Evolutionary conservation across 306 rosid species (phyloP).

Genomic region (Parietaria judaica): DNA sequence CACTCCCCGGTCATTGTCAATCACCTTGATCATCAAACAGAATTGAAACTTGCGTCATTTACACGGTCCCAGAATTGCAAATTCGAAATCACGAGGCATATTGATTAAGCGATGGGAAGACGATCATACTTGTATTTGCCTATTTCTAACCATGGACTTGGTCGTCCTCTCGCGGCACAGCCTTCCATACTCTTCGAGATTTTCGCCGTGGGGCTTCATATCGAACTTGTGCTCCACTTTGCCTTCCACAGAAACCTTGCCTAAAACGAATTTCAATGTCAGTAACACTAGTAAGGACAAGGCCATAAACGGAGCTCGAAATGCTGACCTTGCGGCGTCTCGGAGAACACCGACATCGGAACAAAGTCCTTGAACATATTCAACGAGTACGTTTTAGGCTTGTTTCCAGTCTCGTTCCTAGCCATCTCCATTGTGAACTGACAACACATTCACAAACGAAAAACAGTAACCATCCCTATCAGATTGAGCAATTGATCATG

Average conservation of each 20-base stretch:
- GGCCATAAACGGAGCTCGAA: too few relatives aligned
- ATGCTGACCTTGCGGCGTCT: conserved; percentile 73
- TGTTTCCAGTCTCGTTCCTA: conserved; percentile 44
- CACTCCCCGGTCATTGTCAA: conserved; percentile 80
- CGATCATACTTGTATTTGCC: conserved; percentile 73
- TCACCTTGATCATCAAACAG: conserved; percentile 50
- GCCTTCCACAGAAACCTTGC: conserved; percentile 79
- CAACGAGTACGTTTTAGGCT: conserved; percentile 63
- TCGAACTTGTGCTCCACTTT: conserved; percentile 96
- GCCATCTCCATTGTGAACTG: conserved; percentile 98
- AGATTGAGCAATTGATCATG: not conserved
- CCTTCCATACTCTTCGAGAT: conserved; percentile 82
- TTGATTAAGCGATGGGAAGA: conserved; percentile 2
- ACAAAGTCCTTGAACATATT: conserved; percentile 89
- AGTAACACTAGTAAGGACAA: too few relatives aligned
- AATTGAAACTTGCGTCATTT: conserved; percentile 11
- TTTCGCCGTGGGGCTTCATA: conserved; percentile 91
- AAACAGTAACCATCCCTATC: not conserved
- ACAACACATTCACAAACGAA: conserved; percentile 7
- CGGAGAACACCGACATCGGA: conserved; percentile 92
- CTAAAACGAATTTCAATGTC: conserved; percentile 26
- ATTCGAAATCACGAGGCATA: conserved; percentile 9
- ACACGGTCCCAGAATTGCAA: conserved; percentile 11
- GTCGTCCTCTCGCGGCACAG: conserved; percentile 93
- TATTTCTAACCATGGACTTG: conserved; percentile 71